phyloP scores from a whole-genome alignment of 768 basidiomycete genomes.

The Leccinum variicolor region DNA sequence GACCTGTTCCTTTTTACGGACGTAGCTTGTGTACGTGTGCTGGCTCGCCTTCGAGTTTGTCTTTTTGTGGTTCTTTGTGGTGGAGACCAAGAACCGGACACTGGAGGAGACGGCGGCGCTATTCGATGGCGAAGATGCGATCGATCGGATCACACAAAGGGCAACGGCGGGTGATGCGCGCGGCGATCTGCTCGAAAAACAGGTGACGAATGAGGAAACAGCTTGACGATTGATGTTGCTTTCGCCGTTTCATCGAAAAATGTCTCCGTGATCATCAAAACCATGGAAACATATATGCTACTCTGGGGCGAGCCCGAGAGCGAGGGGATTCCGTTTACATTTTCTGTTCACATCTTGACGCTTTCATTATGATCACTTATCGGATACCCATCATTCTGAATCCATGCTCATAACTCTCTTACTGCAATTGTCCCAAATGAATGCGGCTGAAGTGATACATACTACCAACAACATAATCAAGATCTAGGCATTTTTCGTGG shows the following conservation, averaged over 20 bases:
- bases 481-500: conserved; percentile 27
- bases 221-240: neutral
- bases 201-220: neutral
- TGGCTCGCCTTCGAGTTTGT: conserved; percentile 16
- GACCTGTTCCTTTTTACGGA: neutral
- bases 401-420: too few species aligned
- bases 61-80: conserved; percentile 12
- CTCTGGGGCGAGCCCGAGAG: too few species aligned
- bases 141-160: conserved; percentile 15
- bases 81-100: conserved; percentile 38
- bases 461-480: too few species aligned
- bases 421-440: too few species aligned
- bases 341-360: too few species aligned
- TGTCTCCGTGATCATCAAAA: too few species aligned
- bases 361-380: too few species aligned
- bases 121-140: conserved; percentile 57
- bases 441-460: too few species aligned
- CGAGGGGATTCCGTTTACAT: too few species aligned
- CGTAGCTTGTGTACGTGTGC: conserved; percentile 20
- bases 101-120: conserved; percentile 72
- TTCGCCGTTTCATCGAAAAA: too few species aligned
- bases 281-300: too few species aligned
- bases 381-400: too few species aligned
- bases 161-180: neutral
- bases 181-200: conserved; percentile 9